These are phyloP conservation scores for Raffaelea arxii DNA, from an alignment of 2,329 filamentous ascomycete genomes.

Conservation along the genomic window DNA sequence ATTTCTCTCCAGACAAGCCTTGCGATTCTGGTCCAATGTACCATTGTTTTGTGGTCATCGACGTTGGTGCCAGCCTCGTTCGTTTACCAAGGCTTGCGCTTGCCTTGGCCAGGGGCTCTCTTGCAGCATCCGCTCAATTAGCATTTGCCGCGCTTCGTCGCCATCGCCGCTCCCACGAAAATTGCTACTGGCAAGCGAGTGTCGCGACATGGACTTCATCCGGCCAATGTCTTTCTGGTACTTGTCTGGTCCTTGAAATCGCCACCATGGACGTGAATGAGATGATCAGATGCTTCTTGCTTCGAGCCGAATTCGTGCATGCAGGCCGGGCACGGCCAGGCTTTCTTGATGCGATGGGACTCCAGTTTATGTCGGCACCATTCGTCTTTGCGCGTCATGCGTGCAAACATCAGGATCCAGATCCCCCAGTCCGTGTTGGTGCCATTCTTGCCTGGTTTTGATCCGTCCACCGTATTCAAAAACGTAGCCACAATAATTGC, in stretches of 20 bases:
- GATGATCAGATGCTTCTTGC: slow-evolving; percentile 7
- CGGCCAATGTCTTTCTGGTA: slow-evolving; percentile 6
- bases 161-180: slow-evolving; percentile 7
- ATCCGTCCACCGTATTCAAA: slow-evolving; percentile 9
- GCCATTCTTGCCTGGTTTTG: slow-evolving; percentile 9
- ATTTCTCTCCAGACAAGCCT: slow-evolving; percentile 6
- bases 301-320: slow-evolving; percentile 9
- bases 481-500: slow-evolving; percentile 11
- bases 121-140: slow-evolving; percentile 11
- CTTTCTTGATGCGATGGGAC: slow-evolving; percentile 8
- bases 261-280: slow-evolving; percentile 4
- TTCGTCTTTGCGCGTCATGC: slow-evolving; percentile 10
- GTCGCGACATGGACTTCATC: slow-evolving; percentile 8
- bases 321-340: slow-evolving; percentile 11
- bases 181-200: slow-evolving; percentile 1
- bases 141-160: slow-evolving; percentile 7
- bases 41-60: no score
- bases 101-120: no score
- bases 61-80: no score
- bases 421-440: slow-evolving; percentile 9
- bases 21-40: slow-evolving; percentile 1
- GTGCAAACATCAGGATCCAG: slow-evolving; percentile 12
- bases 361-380: slow-evolving; percentile 13
- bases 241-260: slow-evolving; percentile 2
- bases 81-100: no score